Evolutionary conservation across 2,329 filamentous ascomycete species (phyloP).

Genomic region (Nigrospora oryzae): DNA sequence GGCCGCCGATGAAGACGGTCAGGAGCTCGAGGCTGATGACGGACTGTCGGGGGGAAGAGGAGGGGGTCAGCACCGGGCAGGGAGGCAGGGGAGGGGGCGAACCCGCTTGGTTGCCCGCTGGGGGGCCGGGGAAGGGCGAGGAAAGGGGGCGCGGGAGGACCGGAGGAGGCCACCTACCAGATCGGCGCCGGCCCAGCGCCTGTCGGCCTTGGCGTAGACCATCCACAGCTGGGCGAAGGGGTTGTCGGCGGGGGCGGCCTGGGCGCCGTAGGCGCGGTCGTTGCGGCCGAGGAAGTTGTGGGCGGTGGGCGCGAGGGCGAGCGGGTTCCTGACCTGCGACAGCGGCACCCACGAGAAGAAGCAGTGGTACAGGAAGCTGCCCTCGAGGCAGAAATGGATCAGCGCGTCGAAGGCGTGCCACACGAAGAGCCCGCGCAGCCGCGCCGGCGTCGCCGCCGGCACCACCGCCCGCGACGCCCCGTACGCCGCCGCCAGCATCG

Average conservation of each 20-base stretch:
- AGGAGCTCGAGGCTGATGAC: slow-evolving; percentile 58
- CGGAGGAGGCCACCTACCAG: slow-evolving; percentile 27
- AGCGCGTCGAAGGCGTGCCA: slow-evolving; percentile 93
- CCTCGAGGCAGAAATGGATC: slow-evolving; percentile 87
- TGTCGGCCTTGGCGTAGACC: slow-evolving; percentile 59
- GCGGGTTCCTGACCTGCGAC: slow-evolving; percentile 21
- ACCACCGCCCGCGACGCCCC: slow-evolving; percentile 35
- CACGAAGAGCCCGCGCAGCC: slow-evolving; percentile 73
- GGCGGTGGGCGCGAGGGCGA: slow-evolving; percentile 36
- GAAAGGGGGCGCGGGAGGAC: neutral
- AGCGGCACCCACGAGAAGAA: slow-evolving; percentile 58
- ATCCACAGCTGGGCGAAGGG: slow-evolving; percentile 56
- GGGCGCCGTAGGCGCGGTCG: slow-evolving; percentile 45
- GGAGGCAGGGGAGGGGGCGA: neutral
- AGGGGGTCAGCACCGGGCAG: neutral
- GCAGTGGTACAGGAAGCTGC: slow-evolving; percentile 86
- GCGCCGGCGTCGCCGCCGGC: slow-evolving; percentile 38
- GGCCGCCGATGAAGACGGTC: slow-evolving; percentile 55
- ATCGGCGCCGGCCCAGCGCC: slow-evolving; percentile 55
- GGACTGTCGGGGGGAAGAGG: slow-evolving; percentile 22
- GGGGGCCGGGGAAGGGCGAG: neutral
- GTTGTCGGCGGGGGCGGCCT: slow-evolving; percentile 42
- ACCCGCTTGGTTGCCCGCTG: too few relatives aligned
- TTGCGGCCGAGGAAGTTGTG: slow-evolving; percentile 42
- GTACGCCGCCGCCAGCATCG: slow-evolving; percentile 43